Conservation (phyloP, 352 stramenopile species). For the Albugo candida region DNA sequence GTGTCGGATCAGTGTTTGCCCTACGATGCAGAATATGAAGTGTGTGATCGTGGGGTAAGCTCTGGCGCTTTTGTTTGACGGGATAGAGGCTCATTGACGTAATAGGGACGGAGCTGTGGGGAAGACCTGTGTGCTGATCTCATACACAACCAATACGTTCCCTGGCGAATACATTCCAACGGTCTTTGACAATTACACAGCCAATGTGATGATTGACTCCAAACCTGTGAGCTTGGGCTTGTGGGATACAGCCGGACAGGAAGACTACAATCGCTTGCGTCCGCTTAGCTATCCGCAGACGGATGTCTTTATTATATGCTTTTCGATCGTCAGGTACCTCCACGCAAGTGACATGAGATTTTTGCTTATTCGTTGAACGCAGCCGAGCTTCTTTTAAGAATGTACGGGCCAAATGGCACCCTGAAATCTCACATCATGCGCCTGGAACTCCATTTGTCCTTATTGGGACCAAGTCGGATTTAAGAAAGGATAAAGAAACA, state of each 20-base stretch:
- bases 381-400: slow-evolving; percentile 89
- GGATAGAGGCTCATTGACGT: slow-evolving; percentile 2
- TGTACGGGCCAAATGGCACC: slow-evolving; percentile 86
- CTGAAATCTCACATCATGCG: slow-evolving; percentile 77
- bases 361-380: background rate
- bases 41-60: slow-evolving; percentile 80
- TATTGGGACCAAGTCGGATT: slow-evolving; percentile 88
- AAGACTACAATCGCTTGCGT: slow-evolving; percentile 92
- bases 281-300: slow-evolving; percentile 92
- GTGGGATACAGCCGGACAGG: slow-evolving; percentile 93
- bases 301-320: slow-evolving; percentile 93
- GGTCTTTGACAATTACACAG: slow-evolving; percentile 88
- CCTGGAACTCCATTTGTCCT: slow-evolving; percentile 88
- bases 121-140: slow-evolving; percentile 94
- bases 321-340: slow-evolving; percentile 78
- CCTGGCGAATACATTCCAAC: slow-evolving; percentile 93
- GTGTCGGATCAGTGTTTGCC: too few species aligned
- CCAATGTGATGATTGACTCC: slow-evolving; percentile 85
- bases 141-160: slow-evolving; percentile 94
- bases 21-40: slow-evolving; percentile 90
- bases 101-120: slow-evolving; percentile 88
- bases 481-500: slow-evolving; percentile 80
- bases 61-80: slow-evolving; percentile 2
- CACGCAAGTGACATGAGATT: background rate
- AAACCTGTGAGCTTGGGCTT: slow-evolving; percentile 91